Evolutionary conservation across 2,329 filamentous ascomycete species (phyloP).

Genomic region (Fusarium brachygibbosum): DNA sequence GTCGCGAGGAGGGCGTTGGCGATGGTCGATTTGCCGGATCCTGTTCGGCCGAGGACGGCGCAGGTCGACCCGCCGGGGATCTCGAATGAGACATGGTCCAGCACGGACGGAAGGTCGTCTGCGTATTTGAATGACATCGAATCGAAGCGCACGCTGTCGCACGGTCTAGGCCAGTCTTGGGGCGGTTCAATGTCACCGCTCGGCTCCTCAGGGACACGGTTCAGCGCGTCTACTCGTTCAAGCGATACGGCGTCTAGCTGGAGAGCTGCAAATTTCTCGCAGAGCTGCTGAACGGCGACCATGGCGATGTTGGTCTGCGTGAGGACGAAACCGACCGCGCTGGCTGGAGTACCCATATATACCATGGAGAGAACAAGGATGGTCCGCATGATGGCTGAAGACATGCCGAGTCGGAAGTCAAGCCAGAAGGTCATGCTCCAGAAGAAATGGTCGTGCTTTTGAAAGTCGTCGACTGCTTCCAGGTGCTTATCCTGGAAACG

Average conservation of each 20-base stretch:
- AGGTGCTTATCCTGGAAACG: slow-evolving; percentile 87
- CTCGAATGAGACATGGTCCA: slow-evolving; percentile 76
- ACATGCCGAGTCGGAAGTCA: slow-evolving; percentile 75
- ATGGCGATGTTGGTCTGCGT: slow-evolving; percentile 62
- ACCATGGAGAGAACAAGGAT: slow-evolving; percentile 80
- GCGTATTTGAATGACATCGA: slow-evolving; percentile 85
- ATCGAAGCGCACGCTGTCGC: slow-evolving; percentile 81
- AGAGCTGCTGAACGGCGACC: slow-evolving; percentile 66
- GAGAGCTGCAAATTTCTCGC: slow-evolving; percentile 83
- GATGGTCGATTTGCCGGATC: slow-evolving; percentile 87
- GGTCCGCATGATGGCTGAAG: slow-evolving; percentile 79
- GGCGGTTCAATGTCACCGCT: slow-evolving; percentile 77
- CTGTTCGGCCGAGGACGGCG: slow-evolving; percentile 83
- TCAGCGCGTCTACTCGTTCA: slow-evolving; percentile 85
- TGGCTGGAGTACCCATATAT: slow-evolving; percentile 79
- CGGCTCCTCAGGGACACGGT: slow-evolving; percentile 82
- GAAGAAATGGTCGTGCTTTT: slow-evolving; percentile 97
- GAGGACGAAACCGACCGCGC: slow-evolving; percentile 86
- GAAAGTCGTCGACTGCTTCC: slow-evolving; percentile 85
- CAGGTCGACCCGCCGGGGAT: slow-evolving; percentile 76
- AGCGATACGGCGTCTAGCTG: slow-evolving; percentile 95
- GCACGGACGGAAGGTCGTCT: slow-evolving; percentile 78
- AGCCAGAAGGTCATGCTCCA: slow-evolving; percentile 91
- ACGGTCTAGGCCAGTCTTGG: slow-evolving; percentile 80
- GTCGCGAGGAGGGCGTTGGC: slow-evolving; percentile 71